phyloP scores from a whole-genome alignment of 2,329 filamentous ascomycete genomes.

The Epicoccum sorghinum region DNA sequence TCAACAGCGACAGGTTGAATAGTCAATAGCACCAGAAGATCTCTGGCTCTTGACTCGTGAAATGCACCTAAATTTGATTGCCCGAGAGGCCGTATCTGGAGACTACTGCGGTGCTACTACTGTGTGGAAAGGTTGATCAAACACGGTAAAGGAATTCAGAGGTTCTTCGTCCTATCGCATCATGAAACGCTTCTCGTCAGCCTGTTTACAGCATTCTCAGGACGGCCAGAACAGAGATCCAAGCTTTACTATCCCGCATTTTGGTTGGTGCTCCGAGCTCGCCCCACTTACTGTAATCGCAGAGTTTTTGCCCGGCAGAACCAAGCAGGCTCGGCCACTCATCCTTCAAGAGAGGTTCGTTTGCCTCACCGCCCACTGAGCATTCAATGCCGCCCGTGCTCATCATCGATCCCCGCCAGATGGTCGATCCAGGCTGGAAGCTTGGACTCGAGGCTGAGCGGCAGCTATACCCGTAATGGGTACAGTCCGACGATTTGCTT shows the following conservation, averaged over 20 bases:
- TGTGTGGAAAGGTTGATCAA: conserved; percentile 9
- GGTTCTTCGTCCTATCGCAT: conserved; percentile 13
- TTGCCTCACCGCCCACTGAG: conserved; percentile 30
- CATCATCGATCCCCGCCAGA: conserved; percentile 33
- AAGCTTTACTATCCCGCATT: conserved; percentile 26
- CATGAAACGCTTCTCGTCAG: conserved; percentile 26
- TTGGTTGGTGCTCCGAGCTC: conserved; percentile 21
- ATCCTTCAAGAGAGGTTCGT: conserved; percentile 4
- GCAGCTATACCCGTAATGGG: conserved; percentile 23
- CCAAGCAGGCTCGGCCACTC: conserved; percentile 24
- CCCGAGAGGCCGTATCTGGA: background rate
- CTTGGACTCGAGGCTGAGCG: conserved; percentile 16
- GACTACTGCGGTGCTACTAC: background rate
- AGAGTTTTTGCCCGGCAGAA: conserved; percentile 37
- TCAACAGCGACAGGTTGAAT: conserved; percentile 4
- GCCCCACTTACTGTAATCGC: conserved; percentile 33
- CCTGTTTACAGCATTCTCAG: conserved; percentile 17
- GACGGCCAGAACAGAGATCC: conserved; percentile 28
- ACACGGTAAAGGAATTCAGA: conserved; percentile 5
- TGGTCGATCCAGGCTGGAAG: conserved; percentile 30
- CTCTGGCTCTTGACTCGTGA: background rate
- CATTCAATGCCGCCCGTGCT: conserved; percentile 15
- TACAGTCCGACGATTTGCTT: conserved; percentile 20
- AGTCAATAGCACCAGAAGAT: background rate
- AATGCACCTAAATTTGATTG: background rate